Evolutionary conservation across 306 rosid species (phyloP).

Genomic region (Rosa persica): DNA sequence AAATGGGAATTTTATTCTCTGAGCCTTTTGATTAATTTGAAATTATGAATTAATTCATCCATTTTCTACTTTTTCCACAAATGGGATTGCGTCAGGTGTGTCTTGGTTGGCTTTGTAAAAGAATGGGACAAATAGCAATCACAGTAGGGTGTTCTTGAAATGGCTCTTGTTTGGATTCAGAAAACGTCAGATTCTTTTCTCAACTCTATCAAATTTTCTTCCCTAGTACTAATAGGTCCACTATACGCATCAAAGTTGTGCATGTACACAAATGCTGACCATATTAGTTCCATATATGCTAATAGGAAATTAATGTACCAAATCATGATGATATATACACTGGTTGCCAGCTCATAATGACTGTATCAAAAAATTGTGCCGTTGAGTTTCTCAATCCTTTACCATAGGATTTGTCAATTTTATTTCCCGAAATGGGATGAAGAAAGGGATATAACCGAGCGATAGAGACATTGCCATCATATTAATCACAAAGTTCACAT

Average conservation of each 20-base stretch:
- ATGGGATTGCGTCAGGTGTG: conserved; percentile 13
- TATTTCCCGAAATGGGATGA: too few relatives aligned
- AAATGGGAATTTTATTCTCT: neutral
- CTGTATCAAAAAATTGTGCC: neutral
- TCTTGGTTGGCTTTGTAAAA: conserved; percentile 17
- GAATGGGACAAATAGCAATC: conserved; percentile 2
- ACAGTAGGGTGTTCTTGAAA: neutral
- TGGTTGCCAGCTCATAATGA: neutral
- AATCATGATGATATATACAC: neutral
- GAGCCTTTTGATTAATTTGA: neutral
- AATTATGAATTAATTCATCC: neutral
- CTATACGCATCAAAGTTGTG: neutral
- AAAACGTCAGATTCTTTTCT: neutral
- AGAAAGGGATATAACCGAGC: too few relatives aligned
- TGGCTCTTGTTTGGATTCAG: neutral
- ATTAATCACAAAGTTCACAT: neutral
- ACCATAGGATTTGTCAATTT: too few relatives aligned
- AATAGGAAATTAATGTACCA: neutral
- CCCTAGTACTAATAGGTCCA: neutral
- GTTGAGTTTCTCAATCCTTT: too few relatives aligned
- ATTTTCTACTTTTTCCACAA: neutral
- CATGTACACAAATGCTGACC: neutral
- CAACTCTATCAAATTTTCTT: neutral
- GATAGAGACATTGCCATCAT: too few relatives aligned
- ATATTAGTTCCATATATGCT: neutral